phyloP scores from a whole-genome alignment of 2,329 filamentous ascomycete genomes.

The Boeremia lycopersici region DNA sequence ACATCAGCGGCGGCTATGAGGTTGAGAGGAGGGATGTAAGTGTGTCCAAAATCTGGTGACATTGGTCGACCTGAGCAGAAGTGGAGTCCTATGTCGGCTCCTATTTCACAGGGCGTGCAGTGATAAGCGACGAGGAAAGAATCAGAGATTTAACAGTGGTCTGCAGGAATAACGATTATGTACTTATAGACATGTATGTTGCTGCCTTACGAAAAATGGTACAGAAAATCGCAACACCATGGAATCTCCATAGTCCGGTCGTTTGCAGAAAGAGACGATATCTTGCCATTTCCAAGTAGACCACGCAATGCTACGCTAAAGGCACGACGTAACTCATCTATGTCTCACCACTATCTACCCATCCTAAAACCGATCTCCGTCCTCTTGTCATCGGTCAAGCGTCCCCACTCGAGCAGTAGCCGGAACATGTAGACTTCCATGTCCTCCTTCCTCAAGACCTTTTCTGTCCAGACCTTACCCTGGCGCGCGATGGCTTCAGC shows the following conservation, averaged over 20 bases:
- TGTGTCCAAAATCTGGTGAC: too few species aligned
- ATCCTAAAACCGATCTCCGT: constrained; percentile 43
- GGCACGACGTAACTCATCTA: background rate
- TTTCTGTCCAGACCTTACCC: constrained; percentile 42
- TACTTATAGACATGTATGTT: background rate
- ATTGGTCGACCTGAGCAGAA: too few species aligned
- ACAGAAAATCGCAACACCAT: background rate
- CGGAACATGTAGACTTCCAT: constrained; percentile 83
- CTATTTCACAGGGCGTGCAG: too few species aligned
- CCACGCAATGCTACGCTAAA: constrained; percentile 10
- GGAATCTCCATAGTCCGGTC: background rate
- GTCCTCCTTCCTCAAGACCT: constrained; percentile 57
- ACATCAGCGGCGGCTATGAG: too few species aligned
- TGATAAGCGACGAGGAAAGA: too few species aligned
- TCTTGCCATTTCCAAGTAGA: background rate
- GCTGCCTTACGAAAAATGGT: background rate
- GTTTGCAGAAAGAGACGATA: background rate
- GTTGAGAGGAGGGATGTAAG: too few species aligned
- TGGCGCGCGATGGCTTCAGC: constrained; percentile 43
- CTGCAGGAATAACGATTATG: too few species aligned
- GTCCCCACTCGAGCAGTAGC: constrained; percentile 72
- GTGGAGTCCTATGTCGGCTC: too few species aligned
- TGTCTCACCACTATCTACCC: constrained; percentile 17
- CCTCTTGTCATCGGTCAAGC: constrained; percentile 45
- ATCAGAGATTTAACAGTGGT: too few species aligned